Base-by-base conservation (phyloP, 495 filamentous ascomycete species). In the Bacidia rubella region DNA sequence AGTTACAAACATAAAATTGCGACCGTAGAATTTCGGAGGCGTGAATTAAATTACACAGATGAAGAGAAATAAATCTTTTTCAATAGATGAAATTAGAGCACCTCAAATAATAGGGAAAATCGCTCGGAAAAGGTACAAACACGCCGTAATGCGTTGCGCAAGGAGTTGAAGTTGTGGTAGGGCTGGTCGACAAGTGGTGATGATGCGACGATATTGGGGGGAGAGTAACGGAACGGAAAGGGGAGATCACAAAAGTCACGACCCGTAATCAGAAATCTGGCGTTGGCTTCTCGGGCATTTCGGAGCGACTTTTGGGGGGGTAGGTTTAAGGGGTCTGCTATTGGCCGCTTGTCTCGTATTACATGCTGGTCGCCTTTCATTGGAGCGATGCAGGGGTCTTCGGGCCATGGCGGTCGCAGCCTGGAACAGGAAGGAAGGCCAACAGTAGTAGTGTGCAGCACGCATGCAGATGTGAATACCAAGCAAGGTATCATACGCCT, bases 11-110 rank as follows among this genome's bases (percentile, higher is more conserved):
- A 53, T 38, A 21, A 35, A 24, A 32, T 40, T 49, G 55, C 55
- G 55, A 57, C 55, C 55, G 50, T 39, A 43, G 44, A 49, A 23
- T 38, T 4, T 10, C 21, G 52, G 49, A 48, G 45, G 45, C 38
- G 5, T 29, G 25, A 15, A 5, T 19, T 17, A 43, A 45, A 39
- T 39, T 15, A n/a, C 15, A 35, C 9, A 12, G 19, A 20, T 11
- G 0, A 12, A 15, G 32, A 38, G 44, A 49, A 51, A 11, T 43
- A 15, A 9, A 17, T 5, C 9, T 9, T 9, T 5, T n/a, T 20
- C 9, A 44, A 7, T 7, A 44, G 20, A 9, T 5, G 17, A 5
- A 17, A 49, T 44, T 53, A 57, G 48, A 53, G 44, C 20, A 23
- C 15, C 29, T 1, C 25, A 43, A 20, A 35, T 11, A 43, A 10